These are phyloP conservation scores for Trichoderma breve DNA, from an alignment of 2,329 filamentous ascomycete species.

Conservation along the genomic window DNA sequence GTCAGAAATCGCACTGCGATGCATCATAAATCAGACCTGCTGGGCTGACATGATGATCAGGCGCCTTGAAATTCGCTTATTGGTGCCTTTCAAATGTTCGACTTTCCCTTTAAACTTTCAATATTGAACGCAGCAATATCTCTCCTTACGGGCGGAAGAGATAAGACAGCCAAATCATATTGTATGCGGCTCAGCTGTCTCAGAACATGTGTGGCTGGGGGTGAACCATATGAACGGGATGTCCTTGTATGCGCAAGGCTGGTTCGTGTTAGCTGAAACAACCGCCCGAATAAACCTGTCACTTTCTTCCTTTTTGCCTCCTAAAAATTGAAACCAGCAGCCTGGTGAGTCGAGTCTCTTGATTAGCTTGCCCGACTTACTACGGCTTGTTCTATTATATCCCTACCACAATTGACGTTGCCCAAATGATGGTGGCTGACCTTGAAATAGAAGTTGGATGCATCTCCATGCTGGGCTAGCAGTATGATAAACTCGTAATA, in stretches of 20 bases:
- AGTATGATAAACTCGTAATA: background rate
- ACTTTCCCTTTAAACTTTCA: background rate
- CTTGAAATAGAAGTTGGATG: background rate
- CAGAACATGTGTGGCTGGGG: background rate
- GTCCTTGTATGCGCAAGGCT: background rate
- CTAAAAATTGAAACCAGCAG: background rate
- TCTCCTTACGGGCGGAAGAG: background rate
- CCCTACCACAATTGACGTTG: background rate
- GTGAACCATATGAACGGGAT: background rate
- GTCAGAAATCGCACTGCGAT: constrained; percentile 10
- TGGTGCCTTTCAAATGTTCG: background rate
- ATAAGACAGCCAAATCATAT: background rate
- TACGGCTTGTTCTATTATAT: background rate
- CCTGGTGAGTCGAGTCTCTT: background rate
- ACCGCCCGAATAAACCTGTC: background rate
- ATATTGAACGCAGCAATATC: background rate
- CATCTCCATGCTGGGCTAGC: background rate
- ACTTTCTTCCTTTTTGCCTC: background rate
- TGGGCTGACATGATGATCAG: background rate
- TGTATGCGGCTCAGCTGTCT: background rate
- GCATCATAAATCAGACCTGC: background rate
- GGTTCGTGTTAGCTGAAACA: background rate
- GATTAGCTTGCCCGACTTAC: background rate
- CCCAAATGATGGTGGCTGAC: background rate
- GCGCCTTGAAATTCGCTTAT: background rate